A percentile compares a stretch with the other conserved stretches of the same genome.
Evolutionary conservation across 352 stramenopile species (phyloP).

Genomic region (Phytophthora cryptogea): DNA sequence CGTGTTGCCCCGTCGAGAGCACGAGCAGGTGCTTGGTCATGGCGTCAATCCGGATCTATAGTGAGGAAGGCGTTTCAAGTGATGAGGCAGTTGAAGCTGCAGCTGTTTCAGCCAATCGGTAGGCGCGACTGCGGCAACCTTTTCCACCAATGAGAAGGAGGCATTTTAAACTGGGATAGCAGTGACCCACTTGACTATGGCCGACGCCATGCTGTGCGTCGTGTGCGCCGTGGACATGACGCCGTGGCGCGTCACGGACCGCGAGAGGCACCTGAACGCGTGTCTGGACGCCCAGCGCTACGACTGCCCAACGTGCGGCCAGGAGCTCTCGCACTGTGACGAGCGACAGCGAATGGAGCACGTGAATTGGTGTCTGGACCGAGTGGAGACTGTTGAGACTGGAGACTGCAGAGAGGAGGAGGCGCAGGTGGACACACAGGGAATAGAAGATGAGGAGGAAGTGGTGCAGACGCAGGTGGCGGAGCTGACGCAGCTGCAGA

Average conservation of each 20-base stretch:
- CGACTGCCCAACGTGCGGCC: conserved; percentile 60
- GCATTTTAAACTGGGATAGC: conserved; percentile 6
- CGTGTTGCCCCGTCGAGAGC: conserved; percentile 94
- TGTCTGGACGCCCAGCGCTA: conserved; percentile 64
- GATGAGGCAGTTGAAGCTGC: conserved; percentile 22
- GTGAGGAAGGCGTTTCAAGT: conserved; percentile 12
- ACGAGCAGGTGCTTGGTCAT: conserved; percentile 85
- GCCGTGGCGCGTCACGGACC: conserved; percentile 46
- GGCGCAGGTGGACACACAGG: background rate
- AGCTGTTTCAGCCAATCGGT: background rate
- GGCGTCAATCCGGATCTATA: background rate
- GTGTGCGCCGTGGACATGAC: conserved; percentile 72
- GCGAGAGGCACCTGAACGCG: conserved; percentile 71
- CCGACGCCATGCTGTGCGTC: conserved; percentile 43
- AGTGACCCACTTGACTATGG: background rate
- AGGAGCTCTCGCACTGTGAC: conserved; percentile 65
- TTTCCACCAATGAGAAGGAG: conserved; percentile 11
- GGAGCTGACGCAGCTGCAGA: conserved; percentile 5
- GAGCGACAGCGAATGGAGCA: conserved; percentile 70
- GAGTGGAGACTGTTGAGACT: conserved; percentile 5
- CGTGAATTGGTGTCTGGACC: conserved; percentile 72
- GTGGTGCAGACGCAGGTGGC: conserved; percentile 10
- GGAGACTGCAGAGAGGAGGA: conserved; percentile 1
- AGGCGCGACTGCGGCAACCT: background rate
- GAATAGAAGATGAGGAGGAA: conserved; percentile 7